Evolutionary conservation across 1,139 yeast genomes (phyloP).

Genomic region (Suhomyces chickasaworum): DNA sequence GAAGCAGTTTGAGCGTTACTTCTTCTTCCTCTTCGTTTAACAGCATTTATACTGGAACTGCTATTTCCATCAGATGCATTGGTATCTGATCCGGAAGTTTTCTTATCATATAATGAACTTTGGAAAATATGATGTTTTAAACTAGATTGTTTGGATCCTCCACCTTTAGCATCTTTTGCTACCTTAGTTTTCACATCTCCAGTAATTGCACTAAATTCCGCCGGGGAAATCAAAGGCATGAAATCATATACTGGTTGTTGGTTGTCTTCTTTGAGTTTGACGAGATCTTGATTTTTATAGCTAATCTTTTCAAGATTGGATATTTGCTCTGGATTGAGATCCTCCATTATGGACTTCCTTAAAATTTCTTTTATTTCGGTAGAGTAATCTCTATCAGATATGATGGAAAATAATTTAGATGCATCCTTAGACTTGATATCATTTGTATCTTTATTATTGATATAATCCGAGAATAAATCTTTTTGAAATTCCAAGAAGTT

Average conservation of each 20-base stretch:
- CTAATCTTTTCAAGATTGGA: constrained; percentile 5
- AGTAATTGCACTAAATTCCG: constrained; percentile 44
- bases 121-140: constrained; percentile 46
- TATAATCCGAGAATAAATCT: constrained; percentile 28
- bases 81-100: constrained; percentile 49
- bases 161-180: constrained; percentile 21
- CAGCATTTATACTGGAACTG: constrained; percentile 17
- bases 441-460: constrained; percentile 27
- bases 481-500: constrained; percentile 45
- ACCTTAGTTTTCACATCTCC: constrained; percentile 35
- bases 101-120: constrained; percentile 41
- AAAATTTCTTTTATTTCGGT: constrained; percentile 31
- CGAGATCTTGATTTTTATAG: constrained; percentile 6
- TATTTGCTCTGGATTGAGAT: constrained; percentile 5
- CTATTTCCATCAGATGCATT: constrained; percentile 28
- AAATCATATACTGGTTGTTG: constrained; percentile 33
- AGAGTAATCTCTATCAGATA: constrained; percentile 33
- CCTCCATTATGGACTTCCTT: constrained; percentile 19
- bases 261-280: constrained; percentile 3
- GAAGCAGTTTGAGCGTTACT: constrained; percentile 22
- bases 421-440: constrained; percentile 42
- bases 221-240: constrained; percentile 43
- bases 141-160: constrained; percentile 19
- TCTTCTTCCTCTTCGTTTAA: constrained; percentile 31
- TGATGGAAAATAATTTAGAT: constrained; percentile 35